A percentile compares a stretch with the other conserved stretches of the same genome.
Evolutionary conservation across 345 rosid species (phyloP).

Genomic region (Salix purpurea): DNA sequence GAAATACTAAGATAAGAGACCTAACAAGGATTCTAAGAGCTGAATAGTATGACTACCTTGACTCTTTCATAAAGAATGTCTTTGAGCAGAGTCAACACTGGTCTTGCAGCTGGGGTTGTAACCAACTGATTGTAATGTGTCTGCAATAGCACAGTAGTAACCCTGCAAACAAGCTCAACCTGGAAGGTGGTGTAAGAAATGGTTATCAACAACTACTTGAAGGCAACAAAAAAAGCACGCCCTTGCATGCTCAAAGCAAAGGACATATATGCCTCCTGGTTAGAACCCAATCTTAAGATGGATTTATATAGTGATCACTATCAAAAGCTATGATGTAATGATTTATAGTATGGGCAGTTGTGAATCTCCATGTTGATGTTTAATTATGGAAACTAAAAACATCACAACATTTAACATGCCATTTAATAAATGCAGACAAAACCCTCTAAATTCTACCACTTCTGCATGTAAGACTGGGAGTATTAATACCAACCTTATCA

Average conservation of each 20-base stretch:
- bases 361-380: no score
- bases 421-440: neutral
- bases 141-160: conserved; percentile 66
- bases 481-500: conserved; percentile 61
- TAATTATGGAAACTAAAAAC: neutral
- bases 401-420: neutral
- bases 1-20: neutral
- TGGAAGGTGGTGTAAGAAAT: conserved; percentile 19
- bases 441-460: neutral
- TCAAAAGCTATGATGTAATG: no score
- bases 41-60: conserved; percentile 45
- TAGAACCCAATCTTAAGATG: neutral
- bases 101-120: conserved; percentile 76
- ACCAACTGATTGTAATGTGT: conserved; percentile 74
- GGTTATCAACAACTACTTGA: neutral
- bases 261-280: neutral
- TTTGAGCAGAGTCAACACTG: conserved; percentile 59
- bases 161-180: conserved; percentile 86
- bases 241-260: neutral
- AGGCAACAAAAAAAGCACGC: neutral
- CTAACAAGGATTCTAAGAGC: neutral
- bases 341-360: no score
- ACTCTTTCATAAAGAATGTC: conserved; percentile 66
- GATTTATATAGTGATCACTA: neutral
- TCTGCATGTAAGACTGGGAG: neutral